These are phyloP conservation scores for Trametes meyenii DNA, from an alignment of 768 basidiomycete genomes.

Conservation along the genomic window DNA sequence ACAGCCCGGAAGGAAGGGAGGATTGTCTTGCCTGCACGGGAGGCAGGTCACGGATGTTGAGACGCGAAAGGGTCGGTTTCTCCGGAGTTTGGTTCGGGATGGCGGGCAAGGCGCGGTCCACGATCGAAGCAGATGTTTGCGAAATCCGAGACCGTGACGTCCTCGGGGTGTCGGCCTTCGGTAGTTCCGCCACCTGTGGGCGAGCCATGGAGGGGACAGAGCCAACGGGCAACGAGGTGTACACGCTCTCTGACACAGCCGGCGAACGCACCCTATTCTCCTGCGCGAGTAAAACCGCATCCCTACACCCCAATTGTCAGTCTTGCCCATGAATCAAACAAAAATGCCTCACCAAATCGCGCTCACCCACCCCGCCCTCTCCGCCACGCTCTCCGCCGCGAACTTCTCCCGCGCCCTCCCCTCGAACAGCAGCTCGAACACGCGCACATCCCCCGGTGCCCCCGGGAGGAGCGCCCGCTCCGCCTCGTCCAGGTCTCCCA, in stretches of 20 bases:
- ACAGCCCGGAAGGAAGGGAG: constrained; percentile 8
- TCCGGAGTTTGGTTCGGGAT: neutral
- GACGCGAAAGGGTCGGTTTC: constrained; percentile 39
- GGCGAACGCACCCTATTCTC: constrained; percentile 27
- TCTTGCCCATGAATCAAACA: neutral
- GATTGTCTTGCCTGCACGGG: neutral
- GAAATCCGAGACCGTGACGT: neutral
- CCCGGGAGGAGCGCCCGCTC: constrained; percentile 47
- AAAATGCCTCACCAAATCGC: constrained; percentile 62
- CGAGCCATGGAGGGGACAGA: neutral
- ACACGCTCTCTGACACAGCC: constrained; percentile 22
- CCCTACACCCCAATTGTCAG: neutral
- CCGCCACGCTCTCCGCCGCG: constrained; percentile 59
- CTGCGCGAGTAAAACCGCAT: constrained; percentile 40
- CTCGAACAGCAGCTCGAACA: constrained; percentile 69
- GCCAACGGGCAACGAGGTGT: constrained; percentile 27
- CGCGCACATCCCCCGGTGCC: constrained; percentile 45
- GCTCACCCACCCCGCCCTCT: constrained; percentile 74
- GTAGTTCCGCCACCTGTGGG: neutral
- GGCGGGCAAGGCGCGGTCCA: constrained; percentile 20
- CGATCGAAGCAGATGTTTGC: neutral
- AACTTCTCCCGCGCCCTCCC: constrained; percentile 58
- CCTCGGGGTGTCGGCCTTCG: neutral
- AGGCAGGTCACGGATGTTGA: constrained; percentile 23
- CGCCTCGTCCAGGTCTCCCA: constrained; percentile 43